These are phyloP conservation scores for Begonia peltatifolia DNA, from an alignment of 306 rosid genomes.

Conservation along the genomic window DNA sequence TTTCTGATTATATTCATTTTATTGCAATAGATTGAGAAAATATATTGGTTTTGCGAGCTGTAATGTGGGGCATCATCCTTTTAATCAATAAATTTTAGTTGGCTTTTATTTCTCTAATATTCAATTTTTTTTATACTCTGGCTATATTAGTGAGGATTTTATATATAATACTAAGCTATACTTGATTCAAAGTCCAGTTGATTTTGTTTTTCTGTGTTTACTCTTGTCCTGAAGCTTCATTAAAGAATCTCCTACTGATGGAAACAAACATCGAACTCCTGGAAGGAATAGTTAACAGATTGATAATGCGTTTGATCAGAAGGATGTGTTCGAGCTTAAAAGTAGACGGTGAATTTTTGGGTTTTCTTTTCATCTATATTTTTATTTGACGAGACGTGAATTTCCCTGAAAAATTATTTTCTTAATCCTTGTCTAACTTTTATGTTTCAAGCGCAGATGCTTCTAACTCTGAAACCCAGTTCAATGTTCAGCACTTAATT, in stretches of 20 bases:
- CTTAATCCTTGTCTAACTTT: conserved; percentile 1
- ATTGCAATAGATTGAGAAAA: too few relatives aligned
- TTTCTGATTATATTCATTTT: too few relatives aligned
- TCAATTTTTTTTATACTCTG: too few relatives aligned
- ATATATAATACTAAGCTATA: neutral
- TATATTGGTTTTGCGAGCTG: too few relatives aligned
- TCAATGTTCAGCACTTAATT: conserved; percentile 55
- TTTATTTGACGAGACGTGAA: conserved; percentile 1
- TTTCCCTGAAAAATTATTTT: conserved; percentile 9
- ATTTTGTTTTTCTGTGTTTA: neutral
- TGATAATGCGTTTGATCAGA: conserved; percentile 48
- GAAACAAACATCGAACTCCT: conserved; percentile 38
- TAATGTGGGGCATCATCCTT: too few relatives aligned
- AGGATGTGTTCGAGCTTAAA: conserved; percentile 42
- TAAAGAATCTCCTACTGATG: conserved; percentile 40
- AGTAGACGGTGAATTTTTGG: conserved; percentile 38
- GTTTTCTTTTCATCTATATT: neutral
- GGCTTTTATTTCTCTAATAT: too few relatives aligned
- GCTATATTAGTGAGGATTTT: neutral
- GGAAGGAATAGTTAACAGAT: conserved; percentile 56
- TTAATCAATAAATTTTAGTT: too few relatives aligned
- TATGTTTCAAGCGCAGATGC: conserved; percentile 36
- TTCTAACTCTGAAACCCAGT: conserved; percentile 20
- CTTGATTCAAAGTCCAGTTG: neutral
- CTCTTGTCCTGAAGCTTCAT: conserved; percentile 40